Evolutionary conservation across 306 rosid species (phyloP).

Genomic region (Cicer bijugum): DNA sequence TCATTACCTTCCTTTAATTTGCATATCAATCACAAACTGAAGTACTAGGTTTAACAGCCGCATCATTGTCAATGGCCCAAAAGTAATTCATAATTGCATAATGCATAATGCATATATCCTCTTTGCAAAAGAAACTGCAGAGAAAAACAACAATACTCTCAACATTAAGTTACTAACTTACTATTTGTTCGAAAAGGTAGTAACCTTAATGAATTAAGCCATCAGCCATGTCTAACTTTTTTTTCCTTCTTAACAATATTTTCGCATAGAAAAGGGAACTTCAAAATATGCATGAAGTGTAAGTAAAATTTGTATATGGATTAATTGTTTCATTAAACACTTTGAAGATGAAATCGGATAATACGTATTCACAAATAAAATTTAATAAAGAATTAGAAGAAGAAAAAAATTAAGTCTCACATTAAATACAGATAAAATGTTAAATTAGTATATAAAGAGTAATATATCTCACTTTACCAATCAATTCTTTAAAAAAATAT

Average conservation of each 20-base stretch:
- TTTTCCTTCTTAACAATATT: not conserved
- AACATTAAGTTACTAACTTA: not conserved
- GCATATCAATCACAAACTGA: constrained; percentile 30
- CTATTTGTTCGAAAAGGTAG: not conserved
- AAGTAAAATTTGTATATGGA: no score
- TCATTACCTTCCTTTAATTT: constrained; percentile 18
- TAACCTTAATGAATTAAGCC: not conserved
- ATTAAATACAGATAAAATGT: no score
- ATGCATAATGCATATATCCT: not conserved
- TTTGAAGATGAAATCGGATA: no score
- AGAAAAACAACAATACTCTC: not conserved
- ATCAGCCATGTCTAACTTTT: not conserved
- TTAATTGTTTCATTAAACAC: no score
- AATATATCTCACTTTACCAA: no score
- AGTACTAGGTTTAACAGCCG: constrained; percentile 39
- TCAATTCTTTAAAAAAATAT: no score
- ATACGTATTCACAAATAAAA: no score
- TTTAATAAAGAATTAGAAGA: no score
- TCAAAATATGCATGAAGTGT: no score
- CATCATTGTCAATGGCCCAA: constrained; percentile 28
- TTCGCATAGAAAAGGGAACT: not conserved
- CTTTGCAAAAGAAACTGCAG: not conserved
- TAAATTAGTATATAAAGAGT: no score
- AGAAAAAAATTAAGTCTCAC: no score
- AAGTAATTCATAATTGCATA: constrained; percentile 17